Percentiles rank a stretch among this genome's conserved stretches.
Evolutionary conservation across 2,329 filamentous ascomycete species (phyloP).

Genomic region (Colletotrichum spaethianum): DNA sequence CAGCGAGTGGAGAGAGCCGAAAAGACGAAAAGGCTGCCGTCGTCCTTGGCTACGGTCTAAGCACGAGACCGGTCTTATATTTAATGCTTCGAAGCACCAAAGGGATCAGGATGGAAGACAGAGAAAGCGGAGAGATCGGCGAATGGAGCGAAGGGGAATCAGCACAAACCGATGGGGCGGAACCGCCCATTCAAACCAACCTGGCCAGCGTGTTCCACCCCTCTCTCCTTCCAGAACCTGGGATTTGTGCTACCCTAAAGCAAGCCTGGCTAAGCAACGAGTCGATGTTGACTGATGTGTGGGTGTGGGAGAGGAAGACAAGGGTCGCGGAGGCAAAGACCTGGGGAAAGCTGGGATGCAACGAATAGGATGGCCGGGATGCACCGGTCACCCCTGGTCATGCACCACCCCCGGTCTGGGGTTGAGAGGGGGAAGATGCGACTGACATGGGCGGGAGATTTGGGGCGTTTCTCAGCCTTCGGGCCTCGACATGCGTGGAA

Average conservation of each 20-base stretch:
- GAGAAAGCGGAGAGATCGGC: constrained; percentile 24
- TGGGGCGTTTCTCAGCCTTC: constrained; percentile 36
- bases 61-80: constrained; percentile 33
- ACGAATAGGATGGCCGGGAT: constrained; percentile 37
- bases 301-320: constrained; percentile 18
- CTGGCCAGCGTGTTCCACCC: constrained; percentile 29
- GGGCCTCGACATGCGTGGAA: constrained; percentile 4
- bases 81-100: constrained; percentile 17
- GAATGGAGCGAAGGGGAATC: constrained; percentile 23
- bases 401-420: constrained; percentile 36
- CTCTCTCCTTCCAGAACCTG: constrained; percentile 13
- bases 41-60: constrained; percentile 12
- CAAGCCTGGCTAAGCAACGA: constrained; percentile 20
- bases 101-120: not conserved
- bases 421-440: constrained; percentile 24
- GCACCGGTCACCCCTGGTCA: constrained; percentile 33
- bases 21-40: constrained; percentile 17
- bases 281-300: constrained; percentile 25
- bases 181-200: constrained; percentile 28
- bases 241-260: constrained; percentile 16
- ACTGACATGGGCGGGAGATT: constrained; percentile 39
- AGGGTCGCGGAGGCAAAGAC: constrained; percentile 36
- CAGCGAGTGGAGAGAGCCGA: constrained; percentile 22
- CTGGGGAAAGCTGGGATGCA: constrained; percentile 34
- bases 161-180: constrained; percentile 35